Base-by-base conservation (phyloP, 495 filamentous ascomycete genomes). In the Penicillium macrosclerotiorum region DNA sequence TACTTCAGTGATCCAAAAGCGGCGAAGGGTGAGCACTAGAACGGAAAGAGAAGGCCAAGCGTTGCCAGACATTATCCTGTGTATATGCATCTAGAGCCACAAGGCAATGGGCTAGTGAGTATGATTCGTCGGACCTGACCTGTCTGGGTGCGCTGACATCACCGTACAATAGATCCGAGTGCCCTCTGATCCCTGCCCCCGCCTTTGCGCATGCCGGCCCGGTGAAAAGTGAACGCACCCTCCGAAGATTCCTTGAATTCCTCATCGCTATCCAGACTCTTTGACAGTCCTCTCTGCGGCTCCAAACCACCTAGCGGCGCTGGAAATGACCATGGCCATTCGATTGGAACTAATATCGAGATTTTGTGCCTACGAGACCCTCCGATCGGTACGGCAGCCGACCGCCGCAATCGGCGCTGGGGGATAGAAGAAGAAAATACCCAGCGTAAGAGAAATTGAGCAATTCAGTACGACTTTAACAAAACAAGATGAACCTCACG, bases 271-370 rank as follows among this genome's bases (percentile, higher is more conserved):
- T 34, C n/a, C 12, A 32, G 19, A 18, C 19, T 26, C 40, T 13
- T 31, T 18, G 18, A 26, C 30, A 33, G 17, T 14, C 9, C n/a
- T 34, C 27, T 43, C 20, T 17, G 17, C 22, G 13, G 17, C 18
- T 5, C 24, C 2, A 13, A 35, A 18, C 18, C 7, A 4, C 19
- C 22, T 17, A 8, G 33, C 26, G 23, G 27, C 18, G 12, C 47
- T 30, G 34, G 24, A 27, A 48, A 39, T 48, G 59, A 62, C 54
- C 50, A 62, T 62, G 59, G 55, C 55, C 46, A 57, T 51, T 52
- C 53, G 56, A 45, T 37, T 41, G 32, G 42, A 42, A 22, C 26
- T n/a, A 30, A 12, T 44, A 44, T 38, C 22, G 41, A 48, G 44
- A 60, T 38, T 22, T 42, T 50, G 41, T 46, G 35, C 37, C 57